Evolutionary conservation across 2,329 filamentous ascomycete genomes (phyloP).

Genomic region (Fusarium newnesense): DNA sequence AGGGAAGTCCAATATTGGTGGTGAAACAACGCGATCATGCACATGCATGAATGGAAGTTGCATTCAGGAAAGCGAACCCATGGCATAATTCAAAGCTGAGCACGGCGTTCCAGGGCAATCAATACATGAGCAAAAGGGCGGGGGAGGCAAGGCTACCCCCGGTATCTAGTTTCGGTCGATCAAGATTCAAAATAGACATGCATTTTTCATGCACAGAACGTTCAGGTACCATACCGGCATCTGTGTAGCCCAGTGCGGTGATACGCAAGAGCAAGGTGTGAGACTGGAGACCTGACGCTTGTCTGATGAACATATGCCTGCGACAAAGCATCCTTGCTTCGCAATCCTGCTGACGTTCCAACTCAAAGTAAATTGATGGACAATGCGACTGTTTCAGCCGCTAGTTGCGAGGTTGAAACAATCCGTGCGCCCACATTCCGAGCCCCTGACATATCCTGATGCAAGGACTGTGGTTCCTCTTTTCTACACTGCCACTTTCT

Average conservation of each 20-base stretch:
- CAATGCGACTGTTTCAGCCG: conserved; percentile 38
- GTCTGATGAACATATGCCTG: conserved; percentile 31
- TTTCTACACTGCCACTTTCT: background rate
- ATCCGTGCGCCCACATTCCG: conserved; percentile 38
- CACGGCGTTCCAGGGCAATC: conserved; percentile 38
- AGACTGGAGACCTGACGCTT: conserved; percentile 17
- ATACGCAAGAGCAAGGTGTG: conserved; percentile 3
- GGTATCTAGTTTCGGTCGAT: conserved; percentile 10
- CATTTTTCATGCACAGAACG: conserved; percentile 15
- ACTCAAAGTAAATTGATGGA: conserved; percentile 9
- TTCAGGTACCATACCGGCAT: background rate
- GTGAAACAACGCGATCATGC: conserved; percentile 19
- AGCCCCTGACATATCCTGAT: conserved; percentile 30
- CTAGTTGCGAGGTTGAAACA: conserved; percentile 40
- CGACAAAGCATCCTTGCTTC: conserved; percentile 21
- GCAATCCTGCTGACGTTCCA: conserved; percentile 19
- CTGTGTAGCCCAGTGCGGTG: conserved; percentile 1
- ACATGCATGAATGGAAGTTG: conserved; percentile 12
- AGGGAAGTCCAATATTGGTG: background rate
- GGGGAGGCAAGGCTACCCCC: background rate
- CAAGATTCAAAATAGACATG: conserved; percentile 31
- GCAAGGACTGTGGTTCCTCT: conserved; percentile 18
- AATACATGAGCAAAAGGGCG: conserved; percentile 13
- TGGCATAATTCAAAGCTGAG: conserved; percentile 25
- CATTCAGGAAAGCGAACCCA: conserved; percentile 4